phyloP scores from a whole-genome alignment of 2,329 filamentous ascomycete species.

The Fusarium sp. region DNA sequence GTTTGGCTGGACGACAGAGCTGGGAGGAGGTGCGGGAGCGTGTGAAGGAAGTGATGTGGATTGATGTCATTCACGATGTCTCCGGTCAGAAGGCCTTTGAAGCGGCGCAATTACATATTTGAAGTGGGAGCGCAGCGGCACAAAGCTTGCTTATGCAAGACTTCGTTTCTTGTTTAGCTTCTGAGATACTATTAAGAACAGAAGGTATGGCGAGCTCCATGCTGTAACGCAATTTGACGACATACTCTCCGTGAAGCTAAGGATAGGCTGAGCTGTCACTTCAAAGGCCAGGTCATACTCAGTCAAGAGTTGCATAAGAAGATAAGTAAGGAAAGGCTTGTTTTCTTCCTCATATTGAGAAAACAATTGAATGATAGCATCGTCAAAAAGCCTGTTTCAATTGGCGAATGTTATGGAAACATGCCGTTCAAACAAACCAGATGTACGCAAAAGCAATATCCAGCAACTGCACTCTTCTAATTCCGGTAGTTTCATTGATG shows the following conservation, averaged over 20 bases:
- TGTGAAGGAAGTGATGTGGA: conserved; percentile 40
- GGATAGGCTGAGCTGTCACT: too few relatives aligned
- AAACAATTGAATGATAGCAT: background rate
- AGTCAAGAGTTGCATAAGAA: background rate
- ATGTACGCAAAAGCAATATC: background rate
- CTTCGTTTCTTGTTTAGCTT: fast-evolving
- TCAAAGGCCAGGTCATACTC: background rate
- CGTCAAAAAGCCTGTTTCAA: background rate
- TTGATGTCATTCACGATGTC: conserved; percentile 38
- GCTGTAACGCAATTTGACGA: too few relatives aligned
- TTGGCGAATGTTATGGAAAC: background rate
- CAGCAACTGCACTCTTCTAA: background rate
- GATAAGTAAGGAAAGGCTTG: background rate
- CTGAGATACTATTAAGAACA: background rate
- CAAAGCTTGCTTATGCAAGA: background rate
- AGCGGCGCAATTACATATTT: background rate
- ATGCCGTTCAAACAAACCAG: background rate
- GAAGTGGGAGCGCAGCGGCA: background rate
- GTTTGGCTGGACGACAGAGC: conserved; percentile 8
- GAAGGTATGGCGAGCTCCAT: background rate
- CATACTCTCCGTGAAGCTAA: background rate
- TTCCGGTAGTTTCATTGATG: fast-evolving
- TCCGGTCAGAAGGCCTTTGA: conserved; percentile 20
- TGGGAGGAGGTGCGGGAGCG: conserved; percentile 39
- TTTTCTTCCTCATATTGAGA: too few relatives aligned